Base-by-base conservation (phyloP, 148 eudicot genomes). In the Gaultheria prostrata region DNA sequence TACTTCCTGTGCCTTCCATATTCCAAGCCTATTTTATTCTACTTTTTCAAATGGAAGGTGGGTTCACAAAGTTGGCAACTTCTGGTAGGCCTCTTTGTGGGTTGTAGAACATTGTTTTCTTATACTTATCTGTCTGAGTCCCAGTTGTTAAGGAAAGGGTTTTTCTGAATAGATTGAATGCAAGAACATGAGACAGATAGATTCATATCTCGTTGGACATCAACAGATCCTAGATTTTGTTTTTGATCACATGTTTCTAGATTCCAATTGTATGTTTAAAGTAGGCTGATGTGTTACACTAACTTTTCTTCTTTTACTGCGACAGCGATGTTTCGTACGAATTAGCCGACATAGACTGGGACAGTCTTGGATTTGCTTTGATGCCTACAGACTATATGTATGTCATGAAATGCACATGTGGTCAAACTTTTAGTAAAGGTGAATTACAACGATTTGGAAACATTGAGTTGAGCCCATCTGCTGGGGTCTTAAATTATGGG, bases 401-500 rank as follows among this genome's bases (percentile, higher is more conserved):
- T 76, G 79, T 82, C 81, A 91, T 90, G 94, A 97, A 92, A 86
- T 93, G 99, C 84, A 84, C 92, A 69, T 90, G 77, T 49, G 96
- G 95, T 33, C 94, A 91, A 84, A 86, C 75, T 65, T 97, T 97
- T 83, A 79, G 87, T 76, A 86, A 91, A 77, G 99, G 98, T 83
- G 92, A 97, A 92, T 71, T 97, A 45, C 91, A 83, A 82, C 88
- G 90, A 71, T 97, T 90, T 88, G 97, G 98, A 80, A 95, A 97
- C 88, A 91, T 97, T 82, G 99, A 97, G 83, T 86, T 97, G 90
- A 97, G 93, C 86, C 99, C 99, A n/a, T 92, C 96, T 51, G 92
- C 99, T 85, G 98, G 99, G 30, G 89, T 97, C 88, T 87, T 97
- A 80, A 97, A 97, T 83, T 97, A 97, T 80, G 99, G 99, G 7